These are phyloP conservation scores for Isoetes taiwanensis DNA, from an alignment of 75 land plant species.

Conservation along the genomic window DNA sequence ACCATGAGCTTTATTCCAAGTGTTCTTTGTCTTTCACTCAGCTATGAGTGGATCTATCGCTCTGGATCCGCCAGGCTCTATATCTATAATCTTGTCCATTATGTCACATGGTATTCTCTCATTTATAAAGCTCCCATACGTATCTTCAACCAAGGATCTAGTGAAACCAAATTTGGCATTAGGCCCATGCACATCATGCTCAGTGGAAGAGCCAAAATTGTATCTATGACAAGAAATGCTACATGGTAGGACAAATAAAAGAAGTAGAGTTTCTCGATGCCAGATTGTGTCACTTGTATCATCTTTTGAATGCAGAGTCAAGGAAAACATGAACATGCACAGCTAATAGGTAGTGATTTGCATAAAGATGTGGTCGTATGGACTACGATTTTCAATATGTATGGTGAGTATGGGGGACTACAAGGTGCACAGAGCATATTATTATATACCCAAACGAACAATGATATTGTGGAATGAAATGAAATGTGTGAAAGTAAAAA, in stretches of 20 bases:
- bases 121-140: conserved; percentile 46
- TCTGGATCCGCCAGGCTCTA: conserved; percentile 63
- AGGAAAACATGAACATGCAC: no score
- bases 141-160: conserved; percentile 32
- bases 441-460: no score
- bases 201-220: conserved; percentile 32
- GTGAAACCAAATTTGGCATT: conserved; percentile 55
- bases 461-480: no score
- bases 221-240: conserved; percentile 18
- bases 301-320: no score
- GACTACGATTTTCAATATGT: no score
- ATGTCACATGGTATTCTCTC: conserved; percentile 78
- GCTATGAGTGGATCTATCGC: conserved; percentile 31
- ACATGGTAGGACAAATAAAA: conserved; percentile 16
- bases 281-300: no score
- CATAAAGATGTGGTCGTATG: no score
- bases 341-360: no score
- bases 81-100: conserved; percentile 89
- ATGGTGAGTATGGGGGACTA: no score
- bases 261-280: conserved; percentile 31
- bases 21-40: conserved; percentile 87
- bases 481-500: no score
- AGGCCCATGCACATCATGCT: conserved; percentile 57
- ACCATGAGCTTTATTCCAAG: conserved; percentile 75
- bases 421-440: no score